phyloP scores from a whole-genome alignment of 805 yeast genomes.

The Priceomyces haplophilus region DNA sequence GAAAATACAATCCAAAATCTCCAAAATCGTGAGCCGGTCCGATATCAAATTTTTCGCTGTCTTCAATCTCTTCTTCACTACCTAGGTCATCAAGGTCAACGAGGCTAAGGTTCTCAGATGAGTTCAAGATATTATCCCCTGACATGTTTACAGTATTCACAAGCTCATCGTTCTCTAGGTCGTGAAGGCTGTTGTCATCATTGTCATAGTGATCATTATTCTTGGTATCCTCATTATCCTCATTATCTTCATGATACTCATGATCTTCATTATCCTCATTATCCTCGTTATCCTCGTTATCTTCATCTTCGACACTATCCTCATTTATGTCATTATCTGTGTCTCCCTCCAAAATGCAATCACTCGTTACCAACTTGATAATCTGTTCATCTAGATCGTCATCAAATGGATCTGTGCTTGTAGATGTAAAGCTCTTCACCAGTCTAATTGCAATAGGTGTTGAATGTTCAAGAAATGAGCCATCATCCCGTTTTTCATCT shows the following conservation, averaged over 20 bases:
- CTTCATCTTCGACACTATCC: constrained; percentile 1
- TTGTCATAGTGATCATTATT: too few species aligned
- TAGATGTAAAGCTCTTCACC: constrained; percentile 4
- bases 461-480: constrained; percentile 2
- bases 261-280: not conserved
- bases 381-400: constrained; percentile 19
- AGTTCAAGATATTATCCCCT: not conserved
- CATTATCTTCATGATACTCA: too few species aligned
- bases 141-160: too few species aligned
- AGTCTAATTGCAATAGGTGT: not conserved
- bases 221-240: too few species aligned
- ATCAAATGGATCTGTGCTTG: constrained; percentile 22
- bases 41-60: constrained; percentile 1
- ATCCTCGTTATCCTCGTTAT: not conserved
- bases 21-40: constrained; percentile 49
- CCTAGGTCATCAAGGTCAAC: not conserved
- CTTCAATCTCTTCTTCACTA: not conserved
- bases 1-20: constrained; percentile 64
- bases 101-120: not conserved
- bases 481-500: not conserved
- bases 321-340: constrained; percentile 8
- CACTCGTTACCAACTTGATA: constrained; percentile 8
- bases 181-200: too few species aligned
- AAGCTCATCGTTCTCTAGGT: too few species aligned
- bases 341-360: not conserved